Evolutionary conservation across 1,139 yeast species (phyloP), one percentile per base, ranked within the genome.

Genomic region (Suhomyces kunorum): DNA sequence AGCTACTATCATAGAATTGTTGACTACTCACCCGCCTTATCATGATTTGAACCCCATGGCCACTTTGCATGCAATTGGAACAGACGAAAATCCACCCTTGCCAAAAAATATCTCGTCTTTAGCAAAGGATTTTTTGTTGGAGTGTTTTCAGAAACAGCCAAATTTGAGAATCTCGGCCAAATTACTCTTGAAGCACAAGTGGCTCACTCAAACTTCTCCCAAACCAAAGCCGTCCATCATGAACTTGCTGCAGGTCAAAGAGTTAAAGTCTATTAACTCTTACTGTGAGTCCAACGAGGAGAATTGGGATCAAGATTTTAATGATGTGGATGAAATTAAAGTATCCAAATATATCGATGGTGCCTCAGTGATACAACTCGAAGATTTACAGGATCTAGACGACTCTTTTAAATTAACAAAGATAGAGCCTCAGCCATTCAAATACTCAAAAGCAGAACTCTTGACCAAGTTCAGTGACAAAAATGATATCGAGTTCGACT

Each of bases 61-160:
- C 1, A 90, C 96, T 0, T 72, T 92, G 48, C 96, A 87, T 66
- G 96, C 97, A 0, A 88, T 90, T 40, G 97, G 94, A 2, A 82
- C 88, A 13, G 95, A 89, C 44, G 83, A 80, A 8, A 80, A 79
- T 48, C 92, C 95, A 2, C 88, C 90, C 0, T 63, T 87, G 15
- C 97, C 98, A 0, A 73, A 70, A 29, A 75, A 68, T 26, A 64
- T 79, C 6, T 74, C 87, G 2, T 68, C 74, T 1, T 53, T 60
- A 27, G 81, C 77, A 5, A 70, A 74, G 39, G 89, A 85, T 49
- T 87, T 92, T 52, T 63, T 89, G 12, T 55, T 76, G 41, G 80
- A 77, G 43, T 92, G 98, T 58, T 88, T 90, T 50, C 89, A 85
- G 51, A 83, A 83, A 54, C 83, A 83, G 49, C 88, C 92, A 0